Evolutionary conservation across 2,329 filamentous ascomycete species (phyloP).

Genomic region (Verticillium longisporum): DNA sequence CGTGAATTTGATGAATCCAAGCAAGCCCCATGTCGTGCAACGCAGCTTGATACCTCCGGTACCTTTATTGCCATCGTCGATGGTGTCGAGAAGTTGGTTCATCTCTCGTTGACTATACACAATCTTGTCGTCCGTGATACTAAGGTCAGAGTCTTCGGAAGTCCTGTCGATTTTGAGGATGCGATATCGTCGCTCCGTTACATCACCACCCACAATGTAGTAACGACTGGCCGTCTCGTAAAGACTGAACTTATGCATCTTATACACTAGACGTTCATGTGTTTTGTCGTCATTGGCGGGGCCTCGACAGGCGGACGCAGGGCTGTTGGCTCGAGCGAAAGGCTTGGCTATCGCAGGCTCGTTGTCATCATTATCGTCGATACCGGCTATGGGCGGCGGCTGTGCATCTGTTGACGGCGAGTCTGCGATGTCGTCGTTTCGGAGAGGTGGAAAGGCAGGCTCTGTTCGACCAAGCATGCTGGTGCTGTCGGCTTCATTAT

Average conservation of each 20-base stretch:
- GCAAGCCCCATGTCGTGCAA: conserved; percentile 85
- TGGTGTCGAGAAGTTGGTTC: conserved; percentile 85
- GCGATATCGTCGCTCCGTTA: conserved; percentile 80
- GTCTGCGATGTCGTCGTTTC: conserved; percentile 25
- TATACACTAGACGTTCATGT: conserved; percentile 37
- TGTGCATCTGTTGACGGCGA: conserved; percentile 16
- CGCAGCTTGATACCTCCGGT: conserved; percentile 86
- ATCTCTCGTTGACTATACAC: conserved; percentile 90
- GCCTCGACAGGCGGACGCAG: conserved; percentile 43
- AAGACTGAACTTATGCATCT: conserved; percentile 95
- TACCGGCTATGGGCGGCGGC: conserved; percentile 3
- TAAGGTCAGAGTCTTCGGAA: conserved; percentile 67
- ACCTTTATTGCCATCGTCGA: conserved; percentile 89
- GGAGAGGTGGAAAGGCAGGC: conserved; percentile 26
- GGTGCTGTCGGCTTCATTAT: background rate
- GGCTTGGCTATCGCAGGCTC: conserved; percentile 51
- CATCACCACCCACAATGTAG: conserved; percentile 89
- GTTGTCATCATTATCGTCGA: conserved; percentile 45
- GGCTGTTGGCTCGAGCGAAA: conserved; percentile 49
- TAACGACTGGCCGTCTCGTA: conserved; percentile 93
- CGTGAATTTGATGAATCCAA: conserved; percentile 95
- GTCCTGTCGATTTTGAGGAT: conserved; percentile 94
- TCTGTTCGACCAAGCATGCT: background rate
- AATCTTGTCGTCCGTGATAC: conserved; percentile 88
- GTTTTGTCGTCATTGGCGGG: conserved; percentile 31